Base-by-base conservation (phyloP, 345 rosid species). In the Barbarea vulgaris region DNA sequence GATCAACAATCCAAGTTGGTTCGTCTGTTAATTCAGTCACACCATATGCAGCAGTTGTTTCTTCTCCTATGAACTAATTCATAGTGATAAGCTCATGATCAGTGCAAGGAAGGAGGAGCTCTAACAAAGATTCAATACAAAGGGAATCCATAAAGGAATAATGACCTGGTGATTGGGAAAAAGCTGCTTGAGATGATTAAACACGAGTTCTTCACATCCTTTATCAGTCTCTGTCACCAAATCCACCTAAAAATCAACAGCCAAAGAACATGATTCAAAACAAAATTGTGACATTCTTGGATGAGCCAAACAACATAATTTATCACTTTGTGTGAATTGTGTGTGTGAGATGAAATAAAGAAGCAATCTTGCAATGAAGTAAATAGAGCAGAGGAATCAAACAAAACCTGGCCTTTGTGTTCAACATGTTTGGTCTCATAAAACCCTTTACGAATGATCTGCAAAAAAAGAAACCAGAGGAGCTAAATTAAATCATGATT, bases 1-100 rank as follows among this genome's bases (percentile, higher is more conserved):
- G 99, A 81, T 95, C 99, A 75, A 95, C 97, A 33, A 95, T 89
- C 99, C 99, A 95, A 28, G 98, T 95, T 4, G 98, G 97, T 68
- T 92, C 99, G 30, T 92, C 93, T 4, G 98, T 95, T 83, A 92
- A 62, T 81, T 87, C 94, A 3, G 93, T 75, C 30, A 56, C 64
- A 19, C 99, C 99, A 71, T 50, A 66, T 36, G 98, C 93, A 80
- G 98, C 97, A 19, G 98, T 90, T 5, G 99, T 92, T 75, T 95
- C 99, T 82, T 95, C 97, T 61, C 99, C 99, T 3, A 92, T 95
- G 83, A 95, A 88, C 98, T 95, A 81, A 21, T 44, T 52, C 25
- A 13, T 44, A 75, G 1, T 47, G 63, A 55, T 15, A 42, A 5
- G 0, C 28, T 25, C 9, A 51, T n/a, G 34, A 19, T 51, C 64